Evolutionary conservation across 2,329 filamentous ascomycete species (phyloP).

Genomic region (Diaporthe destruens): DNA sequence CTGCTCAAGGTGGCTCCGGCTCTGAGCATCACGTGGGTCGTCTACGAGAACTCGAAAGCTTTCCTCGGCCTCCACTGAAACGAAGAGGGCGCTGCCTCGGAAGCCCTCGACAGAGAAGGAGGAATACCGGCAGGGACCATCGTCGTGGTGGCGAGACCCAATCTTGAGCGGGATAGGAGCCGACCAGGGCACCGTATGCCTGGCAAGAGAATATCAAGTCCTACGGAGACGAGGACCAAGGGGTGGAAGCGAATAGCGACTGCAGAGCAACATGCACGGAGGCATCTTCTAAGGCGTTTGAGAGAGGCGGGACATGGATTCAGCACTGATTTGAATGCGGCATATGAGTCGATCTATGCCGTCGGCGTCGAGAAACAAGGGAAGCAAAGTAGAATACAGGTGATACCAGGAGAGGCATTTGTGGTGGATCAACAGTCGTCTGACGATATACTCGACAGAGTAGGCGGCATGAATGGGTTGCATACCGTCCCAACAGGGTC

Average conservation of each 20-base stretch:
- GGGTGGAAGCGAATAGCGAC: constrained; percentile 3
- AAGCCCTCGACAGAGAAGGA: background rate
- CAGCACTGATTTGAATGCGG: constrained; percentile 35
- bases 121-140: background rate
- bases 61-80: constrained; percentile 67
- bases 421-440: background rate
- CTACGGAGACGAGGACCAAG: background rate
- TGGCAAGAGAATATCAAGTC: background rate
- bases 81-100: background rate
- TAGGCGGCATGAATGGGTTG: background rate
- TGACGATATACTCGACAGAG: constrained; percentile 30
- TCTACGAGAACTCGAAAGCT: constrained; percentile 91
- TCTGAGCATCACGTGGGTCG: constrained; percentile 93
- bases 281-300: constrained; percentile 38
- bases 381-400: constrained; percentile 23
- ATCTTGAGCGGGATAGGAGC: background rate
- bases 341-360: constrained; percentile 32
- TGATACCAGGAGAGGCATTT: constrained; percentile 40
- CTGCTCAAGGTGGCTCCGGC: constrained; percentile 96
- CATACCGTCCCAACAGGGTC: constrained; percentile 1
- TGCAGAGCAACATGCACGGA: constrained; percentile 22
- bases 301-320: constrained; percentile 29
- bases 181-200: too few relatives aligned
- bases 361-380: constrained; percentile 37
- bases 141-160: background rate